Evolutionary conservation across 352 stramenopile genomes (phyloP).

Genomic region (Globisporangium takayamanum): DNA sequence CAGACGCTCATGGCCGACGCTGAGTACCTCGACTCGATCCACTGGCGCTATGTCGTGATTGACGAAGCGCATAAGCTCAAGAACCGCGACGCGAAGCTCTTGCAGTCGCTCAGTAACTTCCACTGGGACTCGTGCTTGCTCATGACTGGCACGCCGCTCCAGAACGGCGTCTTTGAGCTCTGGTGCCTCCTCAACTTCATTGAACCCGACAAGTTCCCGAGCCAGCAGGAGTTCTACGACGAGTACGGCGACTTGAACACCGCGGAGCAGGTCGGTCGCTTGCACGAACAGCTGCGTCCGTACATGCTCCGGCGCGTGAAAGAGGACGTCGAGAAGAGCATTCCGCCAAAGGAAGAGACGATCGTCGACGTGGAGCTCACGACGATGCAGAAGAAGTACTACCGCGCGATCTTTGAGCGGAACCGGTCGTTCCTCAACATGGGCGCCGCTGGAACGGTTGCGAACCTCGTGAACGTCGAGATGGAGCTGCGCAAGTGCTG

Average conservation of each 20-base stretch:
- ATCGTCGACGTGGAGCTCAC: constrained; percentile 99
- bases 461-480: constrained; percentile 98
- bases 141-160: constrained; percentile 96
- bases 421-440: constrained; percentile 92
- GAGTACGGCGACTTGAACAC: constrained; percentile 96
- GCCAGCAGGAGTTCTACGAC: constrained; percentile 94
- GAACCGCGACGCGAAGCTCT: constrained; percentile 93
- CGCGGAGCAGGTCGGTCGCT: constrained; percentile 91
- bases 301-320: constrained; percentile 99
- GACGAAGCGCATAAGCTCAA: constrained; percentile 99
- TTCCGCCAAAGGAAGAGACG: constrained; percentile 98
- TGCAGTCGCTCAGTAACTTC: constrained; percentile 86
- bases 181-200: constrained; percentile 99
- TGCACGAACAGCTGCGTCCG: constrained; percentile 96
- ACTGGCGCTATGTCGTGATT: constrained; percentile 97
- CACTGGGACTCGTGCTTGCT: constrained; percentile 90
- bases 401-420: constrained; percentile 98
- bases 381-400: constrained; percentile 97
- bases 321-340: constrained; percentile 99
- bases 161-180: constrained; percentile 99
- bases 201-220: constrained; percentile 92
- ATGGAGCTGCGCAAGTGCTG: constrained; percentile 99
- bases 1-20: constrained; percentile 94
- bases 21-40: constrained; percentile 88
- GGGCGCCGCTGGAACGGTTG: constrained; percentile 85